Evolutionary conservation across 176 grass and related monocot species (phyloP), one percentile per base, ranked within the genome.

Genomic region (Ensete glaucum): DNA sequence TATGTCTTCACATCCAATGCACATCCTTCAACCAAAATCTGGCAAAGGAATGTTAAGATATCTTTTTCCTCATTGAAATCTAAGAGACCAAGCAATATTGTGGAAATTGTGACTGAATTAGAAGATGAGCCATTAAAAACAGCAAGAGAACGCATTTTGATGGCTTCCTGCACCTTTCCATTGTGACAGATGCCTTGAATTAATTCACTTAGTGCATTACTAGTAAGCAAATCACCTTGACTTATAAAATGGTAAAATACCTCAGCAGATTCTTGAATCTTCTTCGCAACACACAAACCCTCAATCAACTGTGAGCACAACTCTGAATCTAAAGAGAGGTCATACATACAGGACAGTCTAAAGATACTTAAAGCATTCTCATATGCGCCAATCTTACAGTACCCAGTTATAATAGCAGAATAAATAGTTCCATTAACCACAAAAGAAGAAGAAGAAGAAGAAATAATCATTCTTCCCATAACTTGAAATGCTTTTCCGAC

Each of bases 361-460:
- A 83, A 85, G 63, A 87, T 62, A 56, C 52, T 48, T 67, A 91
- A 74, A 71, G 82, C 85, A 80, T 82, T 76, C 23, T 76, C 80
- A 63, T 79, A 69, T n/a, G 53, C 63, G 0, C 82, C 82, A 52
- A 87, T 69, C 64, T 9, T 69, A 67, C 84, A 90, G 67, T 90
- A 90, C 81, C 82, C 85, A 82, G 81, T 87, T 73, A 87, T 78
- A 84, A 87, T 34, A 57, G 81, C 69, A 76, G 88, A 90, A 80
- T 69, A 87, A 48, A 82, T 82, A 19, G 65, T 25, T 67, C 76
- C 79, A n/a, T 90, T 79, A 64, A 75, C 81, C 75, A 64, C 52
- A 49, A 82, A 90, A 34, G 84, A 90, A 78, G 7, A n/a, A 15
- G 84, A 90, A 15, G 17, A n/a, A 60, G 17, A 60, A n/a, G 85